phyloP scores from a whole-genome alignment of 75 land plant genomes.

The Gnetum montanum region DNA sequence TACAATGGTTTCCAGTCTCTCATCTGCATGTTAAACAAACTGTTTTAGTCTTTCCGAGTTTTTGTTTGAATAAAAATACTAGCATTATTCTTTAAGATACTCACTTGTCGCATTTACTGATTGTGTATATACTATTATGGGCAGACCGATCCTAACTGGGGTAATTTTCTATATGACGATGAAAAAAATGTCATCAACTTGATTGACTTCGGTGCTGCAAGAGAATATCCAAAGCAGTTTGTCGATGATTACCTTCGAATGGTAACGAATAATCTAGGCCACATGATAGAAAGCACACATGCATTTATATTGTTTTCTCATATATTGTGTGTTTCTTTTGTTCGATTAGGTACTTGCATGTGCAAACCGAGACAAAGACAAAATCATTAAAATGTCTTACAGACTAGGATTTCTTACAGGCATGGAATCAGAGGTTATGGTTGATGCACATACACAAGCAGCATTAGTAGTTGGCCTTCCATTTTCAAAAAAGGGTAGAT shows the following conservation, averaged over 20 bases:
- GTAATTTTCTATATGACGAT: conserved; percentile 93
- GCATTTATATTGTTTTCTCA: background rate
- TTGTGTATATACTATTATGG: no score
- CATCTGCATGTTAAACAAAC: no score
- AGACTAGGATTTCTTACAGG: conserved; percentile 92
- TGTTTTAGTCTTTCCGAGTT: no score
- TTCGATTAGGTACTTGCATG: conserved; percentile 79
- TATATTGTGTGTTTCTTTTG: conserved; percentile 1
- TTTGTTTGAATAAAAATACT: no score
- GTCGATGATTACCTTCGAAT: conserved; percentile 91
- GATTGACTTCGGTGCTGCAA: conserved; percentile 98
- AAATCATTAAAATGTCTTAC: conserved; percentile 65
- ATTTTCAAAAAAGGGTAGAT: conserved; percentile 72
- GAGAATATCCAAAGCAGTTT: conserved; percentile 68
- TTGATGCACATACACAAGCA: conserved; percentile 92
- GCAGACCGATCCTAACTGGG: conserved; percentile 99
- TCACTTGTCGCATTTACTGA: no score
- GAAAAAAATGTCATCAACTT: conserved; percentile 66
- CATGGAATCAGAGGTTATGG: conserved; percentile 72
- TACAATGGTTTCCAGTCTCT: no score
- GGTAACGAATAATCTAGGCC: no score
- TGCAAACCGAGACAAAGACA: conserved; percentile 66
- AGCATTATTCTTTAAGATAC: no score
- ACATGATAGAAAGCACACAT: no score
- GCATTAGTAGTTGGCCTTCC: conserved; percentile 91